Conservation (phyloP, 768 basidiomycete species). For the Tricholoma flavovirens region DNA sequence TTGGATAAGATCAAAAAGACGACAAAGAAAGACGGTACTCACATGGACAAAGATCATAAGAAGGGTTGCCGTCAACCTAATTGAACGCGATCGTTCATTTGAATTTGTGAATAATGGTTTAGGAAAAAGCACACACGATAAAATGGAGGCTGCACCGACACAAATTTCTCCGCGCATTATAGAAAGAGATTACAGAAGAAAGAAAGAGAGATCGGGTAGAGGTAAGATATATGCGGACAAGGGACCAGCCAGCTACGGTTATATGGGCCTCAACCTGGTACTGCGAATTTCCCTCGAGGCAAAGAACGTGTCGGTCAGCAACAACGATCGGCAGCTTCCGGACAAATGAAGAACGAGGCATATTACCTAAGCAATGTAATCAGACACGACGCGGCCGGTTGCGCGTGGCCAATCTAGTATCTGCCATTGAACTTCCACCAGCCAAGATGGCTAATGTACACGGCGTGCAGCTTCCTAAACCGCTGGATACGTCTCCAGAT, state of each 20-base stretch:
- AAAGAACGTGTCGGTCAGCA: slow-evolving; percentile 24
- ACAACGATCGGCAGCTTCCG: slow-evolving; percentile 15
- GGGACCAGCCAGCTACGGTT: slow-evolving; percentile 17
- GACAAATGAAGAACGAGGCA: neutral
- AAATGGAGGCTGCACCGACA: slow-evolving; percentile 62
- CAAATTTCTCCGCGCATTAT: slow-evolving; percentile 73
- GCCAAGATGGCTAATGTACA: slow-evolving; percentile 19
- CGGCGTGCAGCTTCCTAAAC: slow-evolving; percentile 20
- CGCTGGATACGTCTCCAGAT: slow-evolving; percentile 28
- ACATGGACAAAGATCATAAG: slow-evolving; percentile 82
- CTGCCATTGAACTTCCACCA: slow-evolving; percentile 6
- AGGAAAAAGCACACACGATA: slow-evolving; percentile 50
- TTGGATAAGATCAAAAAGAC: slow-evolving; percentile 14
- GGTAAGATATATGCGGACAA: slow-evolving; percentile 15
- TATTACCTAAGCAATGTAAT: neutral
- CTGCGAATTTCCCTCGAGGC: neutral
- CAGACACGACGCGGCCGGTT: neutral
- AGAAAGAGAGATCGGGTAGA: slow-evolving; percentile 12
- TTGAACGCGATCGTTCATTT: slow-evolving; percentile 14
- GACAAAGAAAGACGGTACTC: slow-evolving; percentile 23
- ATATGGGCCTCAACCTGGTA: slow-evolving; percentile 13
- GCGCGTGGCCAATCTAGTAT: neutral
- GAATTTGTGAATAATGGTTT: slow-evolving; percentile 9
- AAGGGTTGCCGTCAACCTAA: slow-evolving; percentile 43
- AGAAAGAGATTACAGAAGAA: slow-evolving; percentile 10